Conservation (phyloP, 2,329 filamentous ascomycete species). For the Phaeosphaeria sp. region DNA sequence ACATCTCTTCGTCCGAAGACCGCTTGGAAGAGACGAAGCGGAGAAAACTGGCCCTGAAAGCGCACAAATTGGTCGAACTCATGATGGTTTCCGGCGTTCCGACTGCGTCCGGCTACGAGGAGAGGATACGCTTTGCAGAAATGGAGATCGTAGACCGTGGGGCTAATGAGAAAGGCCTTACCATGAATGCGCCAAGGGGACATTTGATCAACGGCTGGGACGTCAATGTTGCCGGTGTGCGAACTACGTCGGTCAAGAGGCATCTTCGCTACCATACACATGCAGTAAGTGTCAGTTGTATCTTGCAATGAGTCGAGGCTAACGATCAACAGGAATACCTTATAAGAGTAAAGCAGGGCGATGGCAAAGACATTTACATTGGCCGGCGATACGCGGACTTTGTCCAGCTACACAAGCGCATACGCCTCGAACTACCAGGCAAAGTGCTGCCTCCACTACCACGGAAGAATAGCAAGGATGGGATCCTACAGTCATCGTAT, state of each 20-base stretch:
- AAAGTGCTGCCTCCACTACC: slow-evolving; percentile 87
- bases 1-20: slow-evolving; percentile 96
- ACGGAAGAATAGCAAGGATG: slow-evolving; percentile 86
- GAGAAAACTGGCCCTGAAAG: slow-evolving; percentile 88
- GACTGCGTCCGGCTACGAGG: slow-evolving; percentile 95
- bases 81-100: slow-evolving; percentile 99
- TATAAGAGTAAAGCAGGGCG: slow-evolving; percentile 80
- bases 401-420: slow-evolving; percentile 74
- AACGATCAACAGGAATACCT: slow-evolving; percentile 74
- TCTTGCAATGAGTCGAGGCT: background rate
- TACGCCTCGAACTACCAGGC: slow-evolving; percentile 86
- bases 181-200: slow-evolving; percentile 87
- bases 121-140: slow-evolving; percentile 94
- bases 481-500: slow-evolving; percentile 61
- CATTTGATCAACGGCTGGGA: slow-evolving; percentile 96
- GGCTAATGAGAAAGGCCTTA: slow-evolving; percentile 87
- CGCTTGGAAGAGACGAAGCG: slow-evolving; percentile 95
- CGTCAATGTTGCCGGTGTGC: slow-evolving; percentile 90
- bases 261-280: slow-evolving; percentile 91
- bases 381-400: slow-evolving; percentile 91
- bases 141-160: slow-evolving; percentile 95
- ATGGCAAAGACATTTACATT: slow-evolving; percentile 77
- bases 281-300: slow-evolving; percentile 65
- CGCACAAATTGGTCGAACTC: slow-evolving; percentile 92
- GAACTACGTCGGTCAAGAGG: slow-evolving; percentile 79